Evolutionary conservation across 163 green algal genomes (phyloP).

Genomic region (Chlorella variabilis): DNA sequence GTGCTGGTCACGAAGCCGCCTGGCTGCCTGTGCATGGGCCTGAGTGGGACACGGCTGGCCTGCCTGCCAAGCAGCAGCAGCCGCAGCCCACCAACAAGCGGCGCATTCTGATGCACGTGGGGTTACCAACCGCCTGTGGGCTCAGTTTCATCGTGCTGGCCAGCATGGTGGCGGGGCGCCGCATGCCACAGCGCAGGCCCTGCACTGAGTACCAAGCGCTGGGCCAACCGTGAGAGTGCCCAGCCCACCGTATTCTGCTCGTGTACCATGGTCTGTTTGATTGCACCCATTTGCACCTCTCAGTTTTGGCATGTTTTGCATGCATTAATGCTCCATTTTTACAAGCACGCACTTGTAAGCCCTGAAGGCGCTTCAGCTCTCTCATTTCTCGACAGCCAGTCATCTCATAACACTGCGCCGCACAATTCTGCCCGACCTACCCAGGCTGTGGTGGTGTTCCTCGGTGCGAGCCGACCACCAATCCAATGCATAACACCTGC

Average conservation of each 20-base stretch:
- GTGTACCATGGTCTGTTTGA: not conserved
- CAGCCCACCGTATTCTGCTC: not conserved
- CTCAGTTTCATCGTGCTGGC: too few relatives aligned
- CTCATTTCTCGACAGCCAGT: too few relatives aligned
- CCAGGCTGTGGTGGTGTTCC: too few relatives aligned
- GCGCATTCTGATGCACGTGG: not conserved
- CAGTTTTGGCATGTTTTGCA: too few relatives aligned
- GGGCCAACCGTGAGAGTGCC: not conserved
- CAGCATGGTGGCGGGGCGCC: not conserved
- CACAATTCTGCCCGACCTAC: too few relatives aligned
- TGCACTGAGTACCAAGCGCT: not conserved
- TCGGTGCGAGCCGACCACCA: too few relatives aligned
- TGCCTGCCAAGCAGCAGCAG: slow-evolving; percentile 22
- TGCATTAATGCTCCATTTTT: too few relatives aligned
- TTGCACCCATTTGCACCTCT: not conserved
- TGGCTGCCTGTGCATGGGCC: slow-evolving; percentile 61
- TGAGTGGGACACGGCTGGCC: slow-evolving; percentile 27
- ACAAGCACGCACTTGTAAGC: too few relatives aligned
- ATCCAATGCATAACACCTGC: too few relatives aligned
- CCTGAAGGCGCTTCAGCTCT: too few relatives aligned
- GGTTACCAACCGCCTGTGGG: not conserved
- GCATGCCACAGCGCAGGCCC: not conserved
- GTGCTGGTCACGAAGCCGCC: slow-evolving; percentile 11
- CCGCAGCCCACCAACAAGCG: slow-evolving; percentile 16
- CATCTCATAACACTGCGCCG: too few relatives aligned